Base-by-base conservation (phyloP, 2,329 filamentous ascomycete species). In the Tolypocladium endophyticum region DNA sequence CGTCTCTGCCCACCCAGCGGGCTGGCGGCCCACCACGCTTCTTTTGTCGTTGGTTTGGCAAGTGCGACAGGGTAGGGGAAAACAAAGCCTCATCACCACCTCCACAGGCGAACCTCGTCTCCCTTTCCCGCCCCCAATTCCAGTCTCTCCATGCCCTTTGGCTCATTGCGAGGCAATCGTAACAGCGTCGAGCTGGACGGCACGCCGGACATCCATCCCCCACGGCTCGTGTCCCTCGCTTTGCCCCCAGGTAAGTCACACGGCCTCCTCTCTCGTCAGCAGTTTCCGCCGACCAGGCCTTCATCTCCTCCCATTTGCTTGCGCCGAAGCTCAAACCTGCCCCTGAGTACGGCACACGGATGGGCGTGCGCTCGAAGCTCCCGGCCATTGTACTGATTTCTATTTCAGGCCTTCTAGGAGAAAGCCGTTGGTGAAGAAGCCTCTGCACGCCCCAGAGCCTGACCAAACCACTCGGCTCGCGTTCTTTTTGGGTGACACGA, bases 21-120 rank as follows among this genome's bases (percentile, higher is more conserved):
- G 58, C 58, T 57, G 56, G 55, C 58, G 61, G 64, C 60, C 64
- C 65, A 65, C 67, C 67, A 63, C 64, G 62, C 68, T 64, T 66
- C 64, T 65, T 65, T 66, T 64, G 65, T 67, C 61, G 63, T 64
- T 67, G 67, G 65, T 64, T 67, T 64, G 61, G 64, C 62, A 66
- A 66, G 65, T 69, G 68, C 65, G 68, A 72, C 72, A 73, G 67
- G 70, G 70, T 70, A 66, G 63, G 61, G 65, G 69, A 75, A 74
- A 74, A 72, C 73, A 73, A 75, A 75, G 73, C 74, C 73, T 76
- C 74, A 74, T 68, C 69, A 68, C 66, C 64, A 64, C 64, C 66
- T 68, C 68, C 67, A 70, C 71, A 58, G 65, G 63, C 64, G 62
- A 65, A 61, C 61, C 59, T 63, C 64, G 64, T 62, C 63, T 63